A percentile compares a stretch with the other conserved stretches of the same genome.
Evolutionary conservation across 1,139 yeast genomes (phyloP).

Genomic region (Spathaspora sp.): DNA sequence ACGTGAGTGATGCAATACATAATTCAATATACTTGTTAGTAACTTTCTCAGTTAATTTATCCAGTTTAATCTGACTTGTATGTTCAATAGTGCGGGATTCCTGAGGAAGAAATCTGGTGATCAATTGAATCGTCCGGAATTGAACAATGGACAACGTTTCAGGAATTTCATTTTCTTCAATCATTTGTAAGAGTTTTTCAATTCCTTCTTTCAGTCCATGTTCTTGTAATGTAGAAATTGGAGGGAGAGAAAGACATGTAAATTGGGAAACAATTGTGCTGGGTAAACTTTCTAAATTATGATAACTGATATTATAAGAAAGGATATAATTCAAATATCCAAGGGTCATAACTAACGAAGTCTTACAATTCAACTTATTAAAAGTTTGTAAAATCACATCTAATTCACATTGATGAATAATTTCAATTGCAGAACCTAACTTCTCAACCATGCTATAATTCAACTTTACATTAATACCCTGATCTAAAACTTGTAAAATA

Average conservation of each 20-base stretch:
- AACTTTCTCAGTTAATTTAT: conserved; percentile 15
- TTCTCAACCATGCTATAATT: conserved; percentile 5
- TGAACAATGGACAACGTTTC: conserved; percentile 9
- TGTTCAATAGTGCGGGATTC: conserved; percentile 18
- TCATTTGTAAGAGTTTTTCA: conserved; percentile 10
- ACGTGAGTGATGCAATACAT: conserved; percentile 18
- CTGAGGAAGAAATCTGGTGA: conserved; percentile 14
- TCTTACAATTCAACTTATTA: conserved; percentile 23
- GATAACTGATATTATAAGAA: conserved; percentile 17
- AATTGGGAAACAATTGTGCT: conserved; percentile 15
- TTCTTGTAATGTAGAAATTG: conserved; percentile 25
- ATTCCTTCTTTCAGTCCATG: conserved; percentile 10
- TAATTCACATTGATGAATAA: not conserved
- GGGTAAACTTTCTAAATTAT: conserved; percentile 17
- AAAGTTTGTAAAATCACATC: conserved; percentile 19
- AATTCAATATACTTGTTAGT: conserved; percentile 17
- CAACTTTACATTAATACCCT: conserved; percentile 15
- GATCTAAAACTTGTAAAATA: conserved; percentile 28
- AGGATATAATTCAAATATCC: conserved; percentile 20
- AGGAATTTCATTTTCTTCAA: conserved; percentile 7
- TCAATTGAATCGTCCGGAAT: conserved; percentile 7
- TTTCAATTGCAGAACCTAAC: conserved; percentile 9
- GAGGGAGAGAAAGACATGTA: conserved; percentile 24
- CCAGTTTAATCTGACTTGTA: conserved; percentile 12
- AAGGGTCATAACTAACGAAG: conserved; percentile 21